phyloP scores from a whole-genome alignment of 2,329 filamentous ascomycete species.

The Calonectria pseudoturangicola region DNA sequence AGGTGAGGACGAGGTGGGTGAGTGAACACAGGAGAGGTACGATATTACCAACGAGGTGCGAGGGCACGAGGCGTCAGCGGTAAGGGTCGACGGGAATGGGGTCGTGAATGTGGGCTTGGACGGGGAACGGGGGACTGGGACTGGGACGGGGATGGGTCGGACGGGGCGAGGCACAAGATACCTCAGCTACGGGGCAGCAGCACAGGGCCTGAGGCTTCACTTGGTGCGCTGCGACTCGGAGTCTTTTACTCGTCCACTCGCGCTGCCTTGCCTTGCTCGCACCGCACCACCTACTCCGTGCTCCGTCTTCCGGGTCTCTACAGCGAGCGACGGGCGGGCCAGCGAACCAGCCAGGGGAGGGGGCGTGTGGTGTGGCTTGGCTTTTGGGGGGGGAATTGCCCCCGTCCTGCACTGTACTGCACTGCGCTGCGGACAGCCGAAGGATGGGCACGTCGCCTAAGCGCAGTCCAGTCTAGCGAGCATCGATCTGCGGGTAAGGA shows the following conservation, averaged over 20 bases:
- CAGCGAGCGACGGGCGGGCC: slow-evolving; percentile 12
- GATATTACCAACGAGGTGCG: slow-evolving; percentile 35
- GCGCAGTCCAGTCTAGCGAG: slow-evolving; percentile 25
- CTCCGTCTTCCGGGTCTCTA: slow-evolving; percentile 14
- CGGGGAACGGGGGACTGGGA: slow-evolving; percentile 51
- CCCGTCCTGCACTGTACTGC: slow-evolving; percentile 15
- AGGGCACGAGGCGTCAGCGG: slow-evolving; percentile 39
- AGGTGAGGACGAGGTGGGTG: slow-evolving; percentile 26
- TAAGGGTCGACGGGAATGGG: slow-evolving; percentile 40
- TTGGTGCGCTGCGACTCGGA: slow-evolving; percentile 15
- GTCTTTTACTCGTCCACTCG: slow-evolving; percentile 13
- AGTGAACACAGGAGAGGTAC: slow-evolving; percentile 23
- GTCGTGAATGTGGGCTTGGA: slow-evolving; percentile 36
- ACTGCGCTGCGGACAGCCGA: slow-evolving; percentile 8
- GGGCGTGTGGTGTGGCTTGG: slow-evolving; percentile 5
- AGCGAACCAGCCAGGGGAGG: slow-evolving; percentile 12
- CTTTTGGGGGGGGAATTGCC: neutral
- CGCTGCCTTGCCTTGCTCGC: slow-evolving; percentile 2
- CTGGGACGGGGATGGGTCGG: slow-evolving; percentile 45
- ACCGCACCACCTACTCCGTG: neutral
- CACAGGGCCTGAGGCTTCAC: slow-evolving; percentile 44
- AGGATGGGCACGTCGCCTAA: slow-evolving; percentile 12
- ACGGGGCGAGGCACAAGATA: slow-evolving; percentile 53
- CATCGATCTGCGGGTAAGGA: slow-evolving; percentile 26
- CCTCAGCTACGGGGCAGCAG: slow-evolving; percentile 22